These are phyloP conservation scores for Tetratostichococcus sp. DNA, from an alignment of 139 green algal species.

Conservation along the genomic window DNA sequence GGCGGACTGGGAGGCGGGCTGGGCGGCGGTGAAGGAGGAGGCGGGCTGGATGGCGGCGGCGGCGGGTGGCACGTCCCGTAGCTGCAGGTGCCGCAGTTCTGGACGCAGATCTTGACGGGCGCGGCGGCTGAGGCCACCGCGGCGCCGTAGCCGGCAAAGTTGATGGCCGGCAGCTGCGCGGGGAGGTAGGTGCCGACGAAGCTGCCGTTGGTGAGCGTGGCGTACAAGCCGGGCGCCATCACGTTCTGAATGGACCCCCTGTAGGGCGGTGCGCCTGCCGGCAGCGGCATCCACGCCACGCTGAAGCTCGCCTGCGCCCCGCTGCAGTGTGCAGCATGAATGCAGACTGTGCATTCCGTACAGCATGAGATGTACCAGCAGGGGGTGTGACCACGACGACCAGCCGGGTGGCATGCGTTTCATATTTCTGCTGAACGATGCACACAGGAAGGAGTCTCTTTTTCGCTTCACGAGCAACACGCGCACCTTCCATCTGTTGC, in stretches of 20 bases:
- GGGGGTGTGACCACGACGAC: too few relatives aligned
- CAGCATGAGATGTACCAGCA: too few relatives aligned
- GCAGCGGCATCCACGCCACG: slow-evolving; percentile 19
- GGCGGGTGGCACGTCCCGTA: background rate
- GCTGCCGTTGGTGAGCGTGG: background rate
- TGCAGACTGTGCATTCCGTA: too few relatives aligned
- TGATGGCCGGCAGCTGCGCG: background rate
- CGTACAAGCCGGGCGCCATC: background rate
- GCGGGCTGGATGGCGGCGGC: background rate
- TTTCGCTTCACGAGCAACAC: too few relatives aligned
- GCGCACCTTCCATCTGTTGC: background rate
- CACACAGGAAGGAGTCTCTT: too few relatives aligned
- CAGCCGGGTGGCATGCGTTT: background rate
- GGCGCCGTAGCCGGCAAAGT: background rate
- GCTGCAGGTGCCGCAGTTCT: background rate
- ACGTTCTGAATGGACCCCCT: background rate
- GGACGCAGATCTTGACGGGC: background rate
- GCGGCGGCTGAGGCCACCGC: background rate
- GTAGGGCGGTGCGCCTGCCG: background rate
- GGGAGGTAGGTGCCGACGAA: background rate
- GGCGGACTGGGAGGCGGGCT: background rate
- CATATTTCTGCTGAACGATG: background rate
- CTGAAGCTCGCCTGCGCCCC: background rate
- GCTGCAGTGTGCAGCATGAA: background rate
- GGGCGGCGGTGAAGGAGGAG: background rate